Base-by-base conservation (phyloP, 805 yeast genomes). In the Yamadazyma philogaea region DNA sequence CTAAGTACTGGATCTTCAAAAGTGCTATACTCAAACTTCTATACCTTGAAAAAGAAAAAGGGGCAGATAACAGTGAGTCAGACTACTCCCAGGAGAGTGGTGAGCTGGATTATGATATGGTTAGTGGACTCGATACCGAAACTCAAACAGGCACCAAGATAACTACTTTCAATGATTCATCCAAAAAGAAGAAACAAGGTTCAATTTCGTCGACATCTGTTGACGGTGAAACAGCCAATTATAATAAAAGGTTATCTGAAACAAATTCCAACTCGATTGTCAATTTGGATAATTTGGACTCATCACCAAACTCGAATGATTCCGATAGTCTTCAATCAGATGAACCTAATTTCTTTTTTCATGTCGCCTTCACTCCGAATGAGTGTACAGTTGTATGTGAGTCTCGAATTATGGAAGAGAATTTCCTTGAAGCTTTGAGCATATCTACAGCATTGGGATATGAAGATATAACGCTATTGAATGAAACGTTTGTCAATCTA, bases 321-420 rank as follows among this genome's bases (percentile, higher is more conserved):
- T 35, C 38, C 12, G 40, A 36, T n/a, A 30, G 20, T 35, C 24
- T 17, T 10, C 28, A 14, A 3, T 4, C 17, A 7, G 44, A 42
- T 14, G 40, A 26, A 69, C 15, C 32, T 7, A 35, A 71, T 24
- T 54, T 56, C 39, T 80, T 82, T 54, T 75, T 79, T 52, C 84
- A 79, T 53, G 65, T 82, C 27, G 82, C 84, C 2, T 75, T 77
- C 51, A 78, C 84, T 0, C 82, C 83, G 0, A 57, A 64, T n/a
- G 87, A 81, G 52, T 75, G 82, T 47, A 79, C 86, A 0, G 61
- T 82, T 6, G 80, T 82, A 48, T 76, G 81, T 46, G 64, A 79
- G 1, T 56, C 64, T 1, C 49, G 50, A 6, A 46, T 69, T n/a
- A 66, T 77, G 42, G 50, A 59, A 0, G 47, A 49, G 17, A 59